These are phyloP conservation scores for Boletus patriciae DNA, from an alignment of 768 basidiomycete species.

Conservation along the genomic window DNA sequence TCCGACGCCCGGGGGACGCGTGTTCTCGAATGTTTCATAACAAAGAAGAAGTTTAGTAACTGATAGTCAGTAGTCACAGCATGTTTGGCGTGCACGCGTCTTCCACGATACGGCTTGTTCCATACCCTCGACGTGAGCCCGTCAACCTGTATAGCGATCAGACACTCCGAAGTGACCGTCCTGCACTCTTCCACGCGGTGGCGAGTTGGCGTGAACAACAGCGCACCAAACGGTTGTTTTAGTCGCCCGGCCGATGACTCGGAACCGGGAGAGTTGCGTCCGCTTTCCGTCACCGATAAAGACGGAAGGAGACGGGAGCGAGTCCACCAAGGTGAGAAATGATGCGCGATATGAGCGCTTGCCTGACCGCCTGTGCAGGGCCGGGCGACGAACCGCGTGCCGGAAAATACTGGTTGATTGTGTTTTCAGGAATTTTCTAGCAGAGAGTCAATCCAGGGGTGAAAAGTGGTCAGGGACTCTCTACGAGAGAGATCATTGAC, in stretches of 20 bases:
- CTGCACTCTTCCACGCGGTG: constrained; percentile 1
- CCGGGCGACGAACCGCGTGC: no score
- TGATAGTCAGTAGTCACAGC: neutral
- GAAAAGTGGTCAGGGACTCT: no score
- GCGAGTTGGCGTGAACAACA: constrained; percentile 1
- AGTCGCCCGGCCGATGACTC: neutral
- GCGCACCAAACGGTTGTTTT: neutral
- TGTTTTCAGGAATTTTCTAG: neutral
- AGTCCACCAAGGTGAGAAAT: neutral
- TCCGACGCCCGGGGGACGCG: no score
- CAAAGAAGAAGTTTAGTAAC: no score
- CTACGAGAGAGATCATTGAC: neutral
- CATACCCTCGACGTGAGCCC: neutral
- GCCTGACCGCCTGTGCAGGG: no score
- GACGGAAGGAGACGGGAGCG: neutral
- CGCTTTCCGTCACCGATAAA: no score
- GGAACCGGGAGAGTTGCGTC: no score
- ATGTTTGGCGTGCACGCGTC: constrained; percentile 2
- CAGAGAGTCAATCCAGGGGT: no score
- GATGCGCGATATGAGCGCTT: neutral
- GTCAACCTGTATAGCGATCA: constrained; percentile 3
- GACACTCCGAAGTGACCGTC: constrained; percentile 8
- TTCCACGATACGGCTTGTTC: neutral
- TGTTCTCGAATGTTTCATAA: no score
- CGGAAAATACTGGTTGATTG: no score